Conservation (phyloP, 139 green algal species). For the Picochlorum costavermella region DNA sequence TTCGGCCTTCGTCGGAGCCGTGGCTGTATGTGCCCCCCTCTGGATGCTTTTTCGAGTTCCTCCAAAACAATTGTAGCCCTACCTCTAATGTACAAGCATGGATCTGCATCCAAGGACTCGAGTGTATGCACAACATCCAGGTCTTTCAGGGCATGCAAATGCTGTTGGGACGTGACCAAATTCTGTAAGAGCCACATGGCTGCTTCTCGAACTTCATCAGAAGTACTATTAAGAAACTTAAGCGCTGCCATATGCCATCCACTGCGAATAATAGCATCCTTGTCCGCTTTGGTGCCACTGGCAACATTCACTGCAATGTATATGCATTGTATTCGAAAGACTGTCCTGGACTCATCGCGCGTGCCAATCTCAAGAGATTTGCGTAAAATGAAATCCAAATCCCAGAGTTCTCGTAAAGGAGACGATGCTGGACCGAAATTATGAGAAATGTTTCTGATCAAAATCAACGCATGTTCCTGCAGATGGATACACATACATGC, state of each 20-base stretch:
- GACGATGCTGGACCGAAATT: not conserved
- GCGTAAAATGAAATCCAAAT: too few species aligned
- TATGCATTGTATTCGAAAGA: not conserved
- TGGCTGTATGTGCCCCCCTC: too few species aligned
- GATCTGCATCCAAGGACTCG: too few species aligned
- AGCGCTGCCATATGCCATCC: not conserved
- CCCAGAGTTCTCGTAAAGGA: too few species aligned
- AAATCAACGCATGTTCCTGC: not conserved
- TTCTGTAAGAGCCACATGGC: not conserved
- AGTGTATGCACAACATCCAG: too few species aligned
- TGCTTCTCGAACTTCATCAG: not conserved
- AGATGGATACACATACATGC: not conserved
- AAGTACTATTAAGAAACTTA: not conserved
- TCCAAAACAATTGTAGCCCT: too few species aligned
- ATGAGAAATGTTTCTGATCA: not conserved
- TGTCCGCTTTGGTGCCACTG: not conserved
- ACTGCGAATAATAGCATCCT: not conserved
- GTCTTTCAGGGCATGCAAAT: too few species aligned
- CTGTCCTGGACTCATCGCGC: not conserved
- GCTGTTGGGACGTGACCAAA: too few species aligned
- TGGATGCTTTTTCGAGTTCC: too few species aligned
- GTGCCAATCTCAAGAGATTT: too few species aligned
- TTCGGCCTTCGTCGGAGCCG: too few species aligned
- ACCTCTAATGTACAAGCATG: too few species aligned
- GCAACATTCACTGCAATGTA: constrained; percentile 1